phyloP scores from a whole-genome alignment of 352 stramenopile genomes.

The Pythium aristosporum region DNA sequence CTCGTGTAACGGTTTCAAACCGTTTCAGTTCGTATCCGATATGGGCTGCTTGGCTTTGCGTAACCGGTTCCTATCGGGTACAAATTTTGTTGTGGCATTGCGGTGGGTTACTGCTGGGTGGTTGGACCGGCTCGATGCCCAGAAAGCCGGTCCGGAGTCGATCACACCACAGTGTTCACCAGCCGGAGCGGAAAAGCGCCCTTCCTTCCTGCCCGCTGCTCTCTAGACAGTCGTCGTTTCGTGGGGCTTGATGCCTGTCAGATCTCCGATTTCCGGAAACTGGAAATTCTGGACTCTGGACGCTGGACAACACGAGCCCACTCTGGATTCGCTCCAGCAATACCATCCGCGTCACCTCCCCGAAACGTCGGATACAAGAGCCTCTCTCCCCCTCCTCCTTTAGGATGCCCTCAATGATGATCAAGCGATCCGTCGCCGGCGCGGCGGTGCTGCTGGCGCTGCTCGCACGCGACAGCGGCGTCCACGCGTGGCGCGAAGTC shows the following conservation, averaged over 20 bases:
- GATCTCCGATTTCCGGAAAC: neutral
- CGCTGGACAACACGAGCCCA: neutral
- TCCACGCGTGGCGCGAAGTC: constrained; percentile 18
- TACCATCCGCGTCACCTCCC: constrained; percentile 16
- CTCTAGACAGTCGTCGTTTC: neutral
- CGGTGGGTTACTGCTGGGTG: constrained; percentile 7
- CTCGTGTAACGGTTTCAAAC: neutral
- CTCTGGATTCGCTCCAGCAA: constrained; percentile 26
- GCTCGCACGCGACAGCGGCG: constrained; percentile 1
- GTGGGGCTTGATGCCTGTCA: neutral
- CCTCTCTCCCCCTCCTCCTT: neutral
- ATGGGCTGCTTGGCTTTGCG: neutral
- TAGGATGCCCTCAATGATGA: neutral
- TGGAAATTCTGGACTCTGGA: neutral
- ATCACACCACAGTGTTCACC: neutral
- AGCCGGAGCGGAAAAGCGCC: neutral
- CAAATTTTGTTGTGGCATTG: constrained; percentile 9
- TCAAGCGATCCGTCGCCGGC: neutral
- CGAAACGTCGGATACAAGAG: constrained; percentile 19
- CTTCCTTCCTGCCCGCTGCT: neutral
- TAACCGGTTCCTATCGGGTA: neutral
- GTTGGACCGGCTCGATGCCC: neutral
- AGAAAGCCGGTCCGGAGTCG: constrained; percentile 12
- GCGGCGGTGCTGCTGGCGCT: constrained; percentile 11
- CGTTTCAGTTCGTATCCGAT: constrained; percentile 11